Base-by-base conservation (phyloP, 129 eudicot genomes). In the Chrysanthemum lavandulifolium region DNA sequence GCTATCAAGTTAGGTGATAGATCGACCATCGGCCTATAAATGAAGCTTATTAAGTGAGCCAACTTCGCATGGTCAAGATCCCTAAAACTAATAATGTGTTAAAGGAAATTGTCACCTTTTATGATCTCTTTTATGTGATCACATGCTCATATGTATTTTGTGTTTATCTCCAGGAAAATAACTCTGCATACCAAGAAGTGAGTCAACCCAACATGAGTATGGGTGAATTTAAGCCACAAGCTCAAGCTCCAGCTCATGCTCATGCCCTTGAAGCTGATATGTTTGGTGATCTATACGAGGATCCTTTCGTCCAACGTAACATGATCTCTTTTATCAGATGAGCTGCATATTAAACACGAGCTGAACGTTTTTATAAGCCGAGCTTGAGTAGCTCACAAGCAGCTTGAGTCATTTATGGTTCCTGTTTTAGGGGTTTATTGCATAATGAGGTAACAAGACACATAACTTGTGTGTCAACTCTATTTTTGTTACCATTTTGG, bases 1-100 rank as follows among this genome's bases (percentile, higher is more conserved):
- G 97, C 99, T 67, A 88, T 90, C 64, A 94, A 81, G 77, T 76
- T 86, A 76, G 53, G 96, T 94, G 73, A 82, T 87, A 73, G 25
- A 23, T 23, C 25, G 97, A 84, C 60, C 94, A 84, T 53, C 89
- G 53, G 48, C 87, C 93, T 76, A 82, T 81, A 36, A 90, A 90
- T 75, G 97, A 88, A 48, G 61, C 84, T 54, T 83, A 88, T 67
- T 84, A 91, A 52, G 91, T 68, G 67, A 68, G 67, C 83, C 92
- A 82, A 76, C 97, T 90, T 65, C 68, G 84, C 77, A 80, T 85
- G 73, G 96, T 90, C 65, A 94, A 90, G 87, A 78, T 94, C 58
- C 96, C 98, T 29, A 77, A 73, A 76, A 73, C 36, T 77, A 84
- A 82, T 89, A 74, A 75, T 23, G 16, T 48, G 92, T 95, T 92